Percentiles rank a stretch among this genome's conserved stretches.
These are phyloP conservation scores for Eremochloa ophiuroides DNA, from an alignment of 176 grass and related monocot species.

Conservation along the genomic window DNA sequence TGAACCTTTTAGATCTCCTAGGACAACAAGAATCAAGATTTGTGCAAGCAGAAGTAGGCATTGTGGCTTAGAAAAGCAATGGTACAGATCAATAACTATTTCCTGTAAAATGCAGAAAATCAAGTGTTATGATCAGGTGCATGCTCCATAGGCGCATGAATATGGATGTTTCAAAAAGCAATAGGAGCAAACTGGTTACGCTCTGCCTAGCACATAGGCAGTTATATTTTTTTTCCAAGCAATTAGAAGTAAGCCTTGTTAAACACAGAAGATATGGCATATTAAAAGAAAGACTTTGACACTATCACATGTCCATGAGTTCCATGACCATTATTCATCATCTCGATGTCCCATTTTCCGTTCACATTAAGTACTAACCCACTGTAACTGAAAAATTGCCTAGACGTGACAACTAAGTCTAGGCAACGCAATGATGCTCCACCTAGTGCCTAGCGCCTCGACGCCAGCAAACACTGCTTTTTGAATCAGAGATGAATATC, in stretches of 20 bases:
- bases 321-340: neutral
- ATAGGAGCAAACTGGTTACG: neutral
- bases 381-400: neutral
- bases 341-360: neutral
- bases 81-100: neutral
- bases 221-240: neutral
- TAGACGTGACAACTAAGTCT: neutral
- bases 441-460: neutral
- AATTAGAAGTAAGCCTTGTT: neutral
- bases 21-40: neutral
- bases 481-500: neutral
- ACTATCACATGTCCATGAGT: neutral
- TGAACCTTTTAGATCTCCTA: constrained; percentile 43
- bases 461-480: neutral
- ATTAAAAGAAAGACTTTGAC: neutral
- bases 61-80: neutral
- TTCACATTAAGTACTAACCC: neutral
- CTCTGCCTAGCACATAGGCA: neutral
- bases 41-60: constrained; percentile 14
- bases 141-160: neutral
- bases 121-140: neutral
- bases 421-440: neutral
- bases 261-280: neutral
- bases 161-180: neutral
- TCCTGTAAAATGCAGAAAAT: constrained; percentile 20